Base-by-base conservation (phyloP, 2,329 filamentous ascomycete genomes). In the Didymellaceae sp. region DNA sequence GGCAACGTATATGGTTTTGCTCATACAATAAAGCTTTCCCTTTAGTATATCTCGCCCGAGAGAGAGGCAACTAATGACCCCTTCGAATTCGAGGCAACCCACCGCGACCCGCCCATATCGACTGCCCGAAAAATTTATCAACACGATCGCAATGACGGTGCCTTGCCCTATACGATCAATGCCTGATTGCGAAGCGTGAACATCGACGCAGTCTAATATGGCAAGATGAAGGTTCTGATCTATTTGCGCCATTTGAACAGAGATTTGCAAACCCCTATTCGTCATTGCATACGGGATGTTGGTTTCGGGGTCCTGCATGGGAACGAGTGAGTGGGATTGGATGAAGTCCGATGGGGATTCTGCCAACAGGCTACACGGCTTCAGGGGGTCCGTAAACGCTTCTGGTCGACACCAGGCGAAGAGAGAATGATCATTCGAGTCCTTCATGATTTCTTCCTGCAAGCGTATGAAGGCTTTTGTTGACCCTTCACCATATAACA, bases 401-500 rank as follows among this genome's bases (percentile, higher is more conserved):
- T 28, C n/a, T 16, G 16, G 3, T 34, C 17, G 32, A 17, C 32
- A 18, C 32, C 32, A 21, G 32, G 32, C 17, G 16, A 34, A 34
- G 6, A 34, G 17, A 3, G 32, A 8, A 20, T 34, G 16, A 17
- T 34, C 32, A 11, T 34, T 20, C 5, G 30, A 34, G 3, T 20
- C 10, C 17, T 34, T 21, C 16, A 34, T 34, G 16, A 34, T 34
- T 17, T 34, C 16, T 34, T 34, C 16, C 17, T 34, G 32, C 35
- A 38, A 24, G 9, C 20, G 11, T 7, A 16, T 13, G 21, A 24
- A 24, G 58, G 52, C 24, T 39, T 28, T 54, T 30, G 22, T 41
- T 26, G 22, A 24, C 14, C 40, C 41, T 25, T 55, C 34, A 21
- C 41, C 41, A 30, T 55, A 46, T 11, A 33, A 30, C 17, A 37